Base-by-base conservation (phyloP, 345 rosid genomes). In the Crucihimalaya himalaica region DNA sequence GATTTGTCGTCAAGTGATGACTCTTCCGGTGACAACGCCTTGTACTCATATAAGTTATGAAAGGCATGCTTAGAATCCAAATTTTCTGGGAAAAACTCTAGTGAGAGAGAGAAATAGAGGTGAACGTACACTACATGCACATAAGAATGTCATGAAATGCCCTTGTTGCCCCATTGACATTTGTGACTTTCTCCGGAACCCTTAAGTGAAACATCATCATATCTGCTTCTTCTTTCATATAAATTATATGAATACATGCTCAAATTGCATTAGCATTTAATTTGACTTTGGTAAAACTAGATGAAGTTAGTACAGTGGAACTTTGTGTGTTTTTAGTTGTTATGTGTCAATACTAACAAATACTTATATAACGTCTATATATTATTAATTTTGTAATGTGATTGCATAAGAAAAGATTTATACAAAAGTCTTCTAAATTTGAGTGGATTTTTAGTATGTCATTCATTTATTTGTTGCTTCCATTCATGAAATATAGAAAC, bases 131-230 rank as follows among this genome's bases (percentile, higher is more conserved):
- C n/a, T n/a, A n/a, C 27, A 12, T 1, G 6, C 90, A 2, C 82
- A 81, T 60, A 90, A 86, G 82, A 86, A 84, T 29, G 35, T 88
- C 60, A 62, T 86, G 87, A 83, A 82, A 4, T 91, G 97, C 65
- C 97, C 95, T 7, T 66, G 73, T 5, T 89, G 97, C 71, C 78
- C 88, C 32, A 76, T 75, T 21, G 95, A 91, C 81, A 85, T 91
- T 71, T 78, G 91, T 1, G 95, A 88, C n/a, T 83, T 88, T 29
- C 82, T 88, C 42, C 83, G 80, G 48, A 77, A 87, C 61, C 85
- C 80, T 3, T 81, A 86, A 81, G 96, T 86, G 45, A 40, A 9
- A n/a, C 16, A 34, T 10, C 23, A 42, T 39, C 43, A 12, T 12
- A 2, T 48, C 15, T 48, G 21, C 11, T 21, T 50, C 9, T 43